Percentiles rank a stretch among this genome's conserved stretches.
phyloP scores from a whole-genome alignment of 2,329 filamentous ascomycete genomes.

The Talaromyces amestolkiae region DNA sequence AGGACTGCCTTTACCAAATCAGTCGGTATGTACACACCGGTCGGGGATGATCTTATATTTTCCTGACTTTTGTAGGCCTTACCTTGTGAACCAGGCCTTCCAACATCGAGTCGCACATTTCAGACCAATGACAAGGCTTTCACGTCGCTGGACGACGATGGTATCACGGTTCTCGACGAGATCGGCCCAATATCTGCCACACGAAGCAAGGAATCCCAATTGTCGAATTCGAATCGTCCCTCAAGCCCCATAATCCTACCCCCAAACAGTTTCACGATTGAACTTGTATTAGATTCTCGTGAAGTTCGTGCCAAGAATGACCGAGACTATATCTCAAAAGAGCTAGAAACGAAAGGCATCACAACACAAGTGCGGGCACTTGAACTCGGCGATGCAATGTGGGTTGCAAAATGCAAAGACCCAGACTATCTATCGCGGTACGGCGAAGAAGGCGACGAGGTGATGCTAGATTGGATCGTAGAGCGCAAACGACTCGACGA shows the following conservation, averaged over 20 bases:
- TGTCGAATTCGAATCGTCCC: neutral
- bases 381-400: conserved; percentile 72
- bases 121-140: neutral
- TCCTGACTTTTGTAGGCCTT: conserved; percentile 9
- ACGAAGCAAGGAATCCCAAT: neutral
- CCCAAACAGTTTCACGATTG: conserved; percentile 67
- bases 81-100: neutral
- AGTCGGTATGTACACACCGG: neutral
- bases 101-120: neutral
- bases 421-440: conserved; percentile 54
- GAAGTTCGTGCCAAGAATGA: conserved; percentile 72
- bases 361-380: conserved; percentile 65
- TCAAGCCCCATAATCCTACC: conserved; percentile 61
- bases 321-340: conserved; percentile 72
- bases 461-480: conserved; percentile 76
- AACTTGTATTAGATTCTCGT: conserved; percentile 70
- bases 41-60: neutral
- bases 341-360: conserved; percentile 65
- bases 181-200: neutral
- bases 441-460: conserved; percentile 60
- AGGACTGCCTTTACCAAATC: conserved; percentile 1
- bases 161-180: conserved; percentile 8
- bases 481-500: conserved; percentile 80
- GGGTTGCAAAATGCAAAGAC: conserved; percentile 72
- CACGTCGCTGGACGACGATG: conserved; percentile 17